phyloP scores from a whole-genome alignment of 306 rosid genomes.

The Oemleria cerasiformis region DNA sequence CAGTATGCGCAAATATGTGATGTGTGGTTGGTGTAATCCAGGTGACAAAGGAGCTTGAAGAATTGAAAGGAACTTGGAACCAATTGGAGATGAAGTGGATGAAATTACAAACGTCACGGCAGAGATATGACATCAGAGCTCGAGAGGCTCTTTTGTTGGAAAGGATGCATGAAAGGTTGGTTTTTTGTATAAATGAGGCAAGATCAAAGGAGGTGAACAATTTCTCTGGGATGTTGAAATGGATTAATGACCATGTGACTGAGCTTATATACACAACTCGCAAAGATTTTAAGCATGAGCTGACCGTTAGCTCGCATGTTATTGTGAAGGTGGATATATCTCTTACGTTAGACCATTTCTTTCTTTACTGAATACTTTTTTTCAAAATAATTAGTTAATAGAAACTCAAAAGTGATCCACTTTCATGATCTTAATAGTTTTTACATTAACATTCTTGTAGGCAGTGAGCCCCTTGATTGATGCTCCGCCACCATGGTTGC shows the following conservation, averaged over 20 bases:
- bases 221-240: slow-evolving; percentile 17
- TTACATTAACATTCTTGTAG: neutral
- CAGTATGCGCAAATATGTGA: neutral
- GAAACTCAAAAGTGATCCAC: neutral
- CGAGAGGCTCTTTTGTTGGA: slow-evolving; percentile 24
- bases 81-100: slow-evolving; percentile 18
- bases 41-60: slow-evolving; percentile 22
- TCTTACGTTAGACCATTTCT: neutral
- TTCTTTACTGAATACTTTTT: neutral
- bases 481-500: slow-evolving; percentile 10
- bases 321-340: slow-evolving; percentile 8
- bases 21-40: slow-evolving; percentile 1
- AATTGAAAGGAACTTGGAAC: slow-evolving; percentile 12
- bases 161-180: slow-evolving; percentile 23
- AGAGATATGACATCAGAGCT: slow-evolving; percentile 24
- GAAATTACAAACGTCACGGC: slow-evolving; percentile 20
- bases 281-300: slow-evolving; percentile 22
- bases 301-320: slow-evolving; percentile 12
- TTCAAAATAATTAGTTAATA: neutral
- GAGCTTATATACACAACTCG: slow-evolving; percentile 22
- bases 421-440: neutral
- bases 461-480: slow-evolving; percentile 9
- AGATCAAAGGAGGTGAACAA: neutral
- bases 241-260: slow-evolving; percentile 24
- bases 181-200: slow-evolving; percentile 12